A percentile compares a stretch with the other conserved stretches of the same genome.
Evolutionary conservation across 148 eudicot species (phyloP).

Genomic region (Polygonum maritimum): DNA sequence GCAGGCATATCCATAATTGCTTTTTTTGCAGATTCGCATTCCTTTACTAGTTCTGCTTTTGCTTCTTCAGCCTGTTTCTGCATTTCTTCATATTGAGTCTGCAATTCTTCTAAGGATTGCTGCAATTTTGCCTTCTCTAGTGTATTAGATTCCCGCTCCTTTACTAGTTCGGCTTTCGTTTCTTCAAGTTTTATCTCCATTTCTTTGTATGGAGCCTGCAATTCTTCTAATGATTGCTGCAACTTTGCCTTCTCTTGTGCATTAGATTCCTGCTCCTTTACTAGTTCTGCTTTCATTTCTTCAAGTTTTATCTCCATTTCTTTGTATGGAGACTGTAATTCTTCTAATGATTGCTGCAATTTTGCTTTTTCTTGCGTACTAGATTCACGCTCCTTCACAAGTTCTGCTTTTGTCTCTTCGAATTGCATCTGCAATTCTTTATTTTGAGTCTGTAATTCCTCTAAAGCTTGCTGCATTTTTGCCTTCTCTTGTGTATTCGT

Average conservation of each 20-base stretch:
- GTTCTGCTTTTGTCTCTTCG: neutral
- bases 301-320: constrained; percentile 1
- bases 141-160: constrained; percentile 21
- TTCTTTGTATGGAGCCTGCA: neutral
- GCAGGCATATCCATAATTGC: neutral
- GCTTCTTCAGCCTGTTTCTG: no score
- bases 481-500: constrained; percentile 21
- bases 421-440: neutral
- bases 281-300: neutral
- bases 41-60: neutral
- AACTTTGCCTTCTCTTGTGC: constrained; percentile 45
- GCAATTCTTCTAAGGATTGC: no score
- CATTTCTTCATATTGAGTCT: no score
- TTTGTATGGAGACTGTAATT: neutral
- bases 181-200: constrained; percentile 1
- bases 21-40: neutral
- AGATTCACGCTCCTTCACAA: constrained; percentile 33
- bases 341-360: constrained; percentile 12
- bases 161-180: neutral
- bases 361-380: constrained; percentile 46
- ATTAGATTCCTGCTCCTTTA: constrained; percentile 26
- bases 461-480: constrained; percentile 17
- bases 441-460: neutral
- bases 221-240: constrained; percentile 8
- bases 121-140: no score